Base-by-base conservation (phyloP, 805 yeast species). In the Pichia nakasei region DNA sequence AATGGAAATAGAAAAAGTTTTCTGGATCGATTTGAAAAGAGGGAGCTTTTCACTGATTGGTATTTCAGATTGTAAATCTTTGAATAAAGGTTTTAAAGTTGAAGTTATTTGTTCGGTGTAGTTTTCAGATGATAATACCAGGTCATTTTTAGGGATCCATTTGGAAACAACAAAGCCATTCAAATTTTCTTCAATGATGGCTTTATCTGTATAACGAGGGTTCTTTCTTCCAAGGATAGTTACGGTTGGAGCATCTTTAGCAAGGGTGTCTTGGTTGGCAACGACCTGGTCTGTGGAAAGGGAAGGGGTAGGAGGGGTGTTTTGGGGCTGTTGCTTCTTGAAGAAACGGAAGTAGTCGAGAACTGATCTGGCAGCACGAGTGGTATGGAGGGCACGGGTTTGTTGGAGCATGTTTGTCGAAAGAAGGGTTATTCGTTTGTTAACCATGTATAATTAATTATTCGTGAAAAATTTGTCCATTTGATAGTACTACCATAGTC, bases 1-100 rank as follows among this genome's bases (percentile, higher is more conserved):
- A 24, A 82, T 65, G 26, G 71, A 68, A 31, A 78, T 57, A 3
- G 80, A 76, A 43, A 78, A 69, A 22, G 58, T 57, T 46, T 57
- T 59, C 51, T 75, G 78, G 38, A 80, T 66, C 18, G 51, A 48
- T 58, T 80, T 81, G 39, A 70, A 51, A 19, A 73, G 60, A 19
- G 58, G 51, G 54, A 82, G 79, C 54, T 85, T 65, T 45, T 61
- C 56, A n/a, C 55, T 47, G 35, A 81, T 63, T 37, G 56, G 54
- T 9, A 47, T 33, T n/a, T n/a, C n/a, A n/a, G n/a, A n/a, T n/a
- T n/a, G n/a, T n/a, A n/a, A n/a, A n/a, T n/a, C n/a, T n/a, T 6
- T 42, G 43, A 20, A 13, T 12, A 24, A 31, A 21, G 33, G 42
- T 31, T 22, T 29, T 17, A 38, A 37, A 20, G n/a, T n/a, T n/a